Conservation (phyloP, 202 grass and related monocot species). For the Zizania palustris region DNA sequence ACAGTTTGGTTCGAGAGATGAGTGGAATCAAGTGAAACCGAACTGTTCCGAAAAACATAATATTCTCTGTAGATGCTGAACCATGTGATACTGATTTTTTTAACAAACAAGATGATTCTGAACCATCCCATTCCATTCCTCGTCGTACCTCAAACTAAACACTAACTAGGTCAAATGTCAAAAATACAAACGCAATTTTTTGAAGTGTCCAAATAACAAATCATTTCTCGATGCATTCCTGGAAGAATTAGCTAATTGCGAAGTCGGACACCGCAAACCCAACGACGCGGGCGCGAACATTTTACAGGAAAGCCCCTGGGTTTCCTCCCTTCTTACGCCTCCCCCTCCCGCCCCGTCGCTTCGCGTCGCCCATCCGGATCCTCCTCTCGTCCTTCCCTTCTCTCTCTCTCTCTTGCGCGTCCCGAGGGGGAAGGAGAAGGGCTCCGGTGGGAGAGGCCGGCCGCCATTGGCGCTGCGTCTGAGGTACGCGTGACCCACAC, state of each 20-base stretch:
- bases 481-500: neutral
- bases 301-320: neutral
- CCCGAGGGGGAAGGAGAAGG: neutral
- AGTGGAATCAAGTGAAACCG: too few species aligned
- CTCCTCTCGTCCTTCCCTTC: neutral
- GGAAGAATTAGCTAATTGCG: neutral
- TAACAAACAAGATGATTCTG: too few species aligned
- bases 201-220: too few species aligned
- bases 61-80: too few species aligned
- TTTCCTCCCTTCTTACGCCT: neutral
- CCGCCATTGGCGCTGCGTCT: conserved; percentile 26
- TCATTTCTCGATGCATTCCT: too few species aligned
- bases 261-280: neutral
- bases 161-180: too few species aligned
- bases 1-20: too few species aligned
- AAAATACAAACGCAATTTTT: too few species aligned
- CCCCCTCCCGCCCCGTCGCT: neutral
- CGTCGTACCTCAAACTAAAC: too few species aligned
- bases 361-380: neutral
- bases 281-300: neutral
- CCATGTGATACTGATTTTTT: too few species aligned
- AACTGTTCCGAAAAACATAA: too few species aligned
- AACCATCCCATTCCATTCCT: too few species aligned
- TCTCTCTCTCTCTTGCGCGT: conserved; percentile 35
- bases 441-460: neutral